Evolutionary conservation across 2,329 filamentous ascomycete genomes (phyloP).

Genomic region (Penicillium sp.): DNA sequence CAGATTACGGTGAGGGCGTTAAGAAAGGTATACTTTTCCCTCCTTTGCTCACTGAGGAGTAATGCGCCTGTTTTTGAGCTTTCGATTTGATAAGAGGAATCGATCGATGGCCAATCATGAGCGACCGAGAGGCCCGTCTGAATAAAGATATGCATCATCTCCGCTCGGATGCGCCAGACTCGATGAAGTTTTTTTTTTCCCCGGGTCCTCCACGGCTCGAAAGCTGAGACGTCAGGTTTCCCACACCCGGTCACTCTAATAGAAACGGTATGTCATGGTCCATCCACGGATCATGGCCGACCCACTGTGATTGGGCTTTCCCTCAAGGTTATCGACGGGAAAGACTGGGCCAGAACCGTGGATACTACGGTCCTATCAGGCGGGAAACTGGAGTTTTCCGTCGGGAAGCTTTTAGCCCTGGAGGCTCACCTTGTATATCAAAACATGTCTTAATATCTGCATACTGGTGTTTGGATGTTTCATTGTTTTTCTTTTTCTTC

Average conservation of each 20-base stretch:
- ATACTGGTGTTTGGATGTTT: conserved; percentile 19
- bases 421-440: conserved; percentile 31
- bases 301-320: conserved; percentile 16
- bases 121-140: conserved; percentile 5
- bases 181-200: conserved; percentile 16
- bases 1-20: conserved; percentile 62
- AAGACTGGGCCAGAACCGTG: conserved; percentile 24
- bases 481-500: conserved; percentile 3
- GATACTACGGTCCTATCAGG: conserved; percentile 16
- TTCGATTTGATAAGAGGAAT: conserved; percentile 30
- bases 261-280: conserved; percentile 19
- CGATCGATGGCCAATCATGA: conserved; percentile 18
- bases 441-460: conserved; percentile 25
- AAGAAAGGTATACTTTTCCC: conserved; percentile 53
- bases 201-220: conserved; percentile 15
- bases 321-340: conserved; percentile 33
- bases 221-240: conserved; percentile 22
- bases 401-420: conserved; percentile 27
- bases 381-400: conserved; percentile 37
- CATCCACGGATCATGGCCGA: conserved; percentile 14
- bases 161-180: conserved; percentile 17
- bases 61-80: conserved; percentile 13
- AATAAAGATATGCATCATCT: conserved; percentile 20
- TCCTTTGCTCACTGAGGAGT: conserved; percentile 40
- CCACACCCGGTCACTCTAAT: conserved; percentile 1